Evolutionary conservation across 2,329 filamentous ascomycete species (phyloP).

Genomic region (Aureobasidium sp.): DNA sequence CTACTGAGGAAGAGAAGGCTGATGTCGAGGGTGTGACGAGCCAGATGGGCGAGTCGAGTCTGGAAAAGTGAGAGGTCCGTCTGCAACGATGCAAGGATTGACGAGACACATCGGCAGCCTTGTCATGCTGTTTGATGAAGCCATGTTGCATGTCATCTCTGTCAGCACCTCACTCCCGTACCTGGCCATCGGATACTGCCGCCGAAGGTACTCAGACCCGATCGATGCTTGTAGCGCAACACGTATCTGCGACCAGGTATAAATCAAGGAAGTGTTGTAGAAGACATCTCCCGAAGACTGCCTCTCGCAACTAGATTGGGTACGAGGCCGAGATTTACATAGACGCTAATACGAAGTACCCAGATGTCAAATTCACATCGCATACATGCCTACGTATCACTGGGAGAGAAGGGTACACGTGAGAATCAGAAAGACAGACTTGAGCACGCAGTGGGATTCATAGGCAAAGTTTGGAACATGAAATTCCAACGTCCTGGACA

Average conservation of each 20-base stretch:
- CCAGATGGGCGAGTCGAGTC: conserved; percentile 3
- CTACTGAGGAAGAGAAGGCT: conserved; percentile 9
- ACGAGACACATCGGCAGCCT: not conserved
- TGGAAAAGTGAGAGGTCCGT: not conserved
- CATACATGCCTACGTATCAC: too few species aligned
- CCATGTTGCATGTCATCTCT: not conserved
- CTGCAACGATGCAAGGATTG: not conserved
- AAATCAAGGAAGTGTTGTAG: not conserved
- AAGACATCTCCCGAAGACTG: not conserved
- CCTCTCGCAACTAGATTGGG: too few species aligned
- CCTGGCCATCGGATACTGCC: not conserved
- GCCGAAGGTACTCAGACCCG: not conserved
- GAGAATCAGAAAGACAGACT: too few species aligned
- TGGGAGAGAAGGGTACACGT: too few species aligned
- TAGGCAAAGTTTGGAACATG: too few species aligned
- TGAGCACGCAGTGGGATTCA: too few species aligned
- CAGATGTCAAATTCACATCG: not conserved
- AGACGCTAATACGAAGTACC: not conserved
- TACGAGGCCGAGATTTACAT: not conserved
- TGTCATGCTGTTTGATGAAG: not conserved
- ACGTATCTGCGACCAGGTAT: not conserved
- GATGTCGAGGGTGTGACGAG: conserved; percentile 6
- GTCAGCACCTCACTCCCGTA: not conserved
- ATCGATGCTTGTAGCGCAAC: not conserved
- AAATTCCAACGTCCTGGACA: too few species aligned